These are phyloP conservation scores for Colletotrichum sp. DNA, from an alignment of 2,329 filamentous ascomycete species.

Conservation along the genomic window DNA sequence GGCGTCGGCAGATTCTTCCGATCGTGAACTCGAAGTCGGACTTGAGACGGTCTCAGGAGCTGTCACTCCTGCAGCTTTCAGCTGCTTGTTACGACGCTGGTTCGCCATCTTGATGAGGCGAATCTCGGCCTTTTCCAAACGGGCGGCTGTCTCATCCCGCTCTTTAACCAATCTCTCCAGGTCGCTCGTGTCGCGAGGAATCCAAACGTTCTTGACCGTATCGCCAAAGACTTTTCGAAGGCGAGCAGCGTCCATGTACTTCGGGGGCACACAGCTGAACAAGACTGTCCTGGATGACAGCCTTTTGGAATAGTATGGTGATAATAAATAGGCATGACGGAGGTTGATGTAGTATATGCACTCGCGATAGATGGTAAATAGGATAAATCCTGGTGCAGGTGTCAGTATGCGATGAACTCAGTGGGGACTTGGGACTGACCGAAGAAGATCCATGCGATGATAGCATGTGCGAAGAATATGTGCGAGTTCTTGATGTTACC, in stretches of 20 bases:
- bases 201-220: constrained; percentile 83
- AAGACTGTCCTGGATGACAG: constrained; percentile 91
- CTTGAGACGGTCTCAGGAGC: constrained; percentile 28
- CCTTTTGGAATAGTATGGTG: constrained; percentile 79
- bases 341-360: constrained; percentile 93
- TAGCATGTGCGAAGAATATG: constrained; percentile 80
- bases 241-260: constrained; percentile 75
- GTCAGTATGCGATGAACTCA: background rate
- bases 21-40: background rate
- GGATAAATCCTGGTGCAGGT: constrained; percentile 65
- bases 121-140: constrained; percentile 83
- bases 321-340: constrained; percentile 90
- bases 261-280: constrained; percentile 83
- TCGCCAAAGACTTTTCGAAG: constrained; percentile 79
- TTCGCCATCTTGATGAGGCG: constrained; percentile 79
- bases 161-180: constrained; percentile 80
- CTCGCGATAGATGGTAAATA: constrained; percentile 89
- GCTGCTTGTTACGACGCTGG: constrained; percentile 24
- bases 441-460: constrained; percentile 83
- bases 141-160: constrained; percentile 74
- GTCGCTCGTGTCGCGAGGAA: constrained; percentile 73
- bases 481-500: constrained; percentile 60
- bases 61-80: background rate
- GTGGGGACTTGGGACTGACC: constrained; percentile 27
- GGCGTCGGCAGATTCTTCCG: constrained; percentile 20